Percentiles rank a stretch among this genome's conserved stretches.
Evolutionary conservation across 768 basidiomycete species (phyloP).

Genomic region (Auricularia sp.): DNA sequence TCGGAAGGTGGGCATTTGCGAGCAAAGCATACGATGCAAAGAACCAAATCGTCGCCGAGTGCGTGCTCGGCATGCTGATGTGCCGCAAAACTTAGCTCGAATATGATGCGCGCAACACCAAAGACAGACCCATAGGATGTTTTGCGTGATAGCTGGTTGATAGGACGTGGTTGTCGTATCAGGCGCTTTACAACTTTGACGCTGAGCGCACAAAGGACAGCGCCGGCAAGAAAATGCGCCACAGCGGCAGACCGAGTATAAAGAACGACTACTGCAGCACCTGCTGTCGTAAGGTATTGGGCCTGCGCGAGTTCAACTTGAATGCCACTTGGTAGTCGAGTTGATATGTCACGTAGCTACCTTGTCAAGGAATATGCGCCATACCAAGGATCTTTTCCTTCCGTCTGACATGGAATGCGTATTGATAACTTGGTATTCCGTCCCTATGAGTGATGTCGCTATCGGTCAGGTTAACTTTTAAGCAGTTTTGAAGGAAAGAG

Average conservation of each 20-base stretch:
- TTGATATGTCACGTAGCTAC: not conserved
- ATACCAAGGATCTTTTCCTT: not conserved
- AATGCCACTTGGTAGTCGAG: not conserved
- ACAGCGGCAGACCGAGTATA: slow-evolving; percentile 57
- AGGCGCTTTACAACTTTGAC: slow-evolving; percentile 43
- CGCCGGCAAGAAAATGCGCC: slow-evolving; percentile 49
- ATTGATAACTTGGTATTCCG: too few relatives aligned
- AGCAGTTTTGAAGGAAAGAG: too few relatives aligned
- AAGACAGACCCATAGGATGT: slow-evolving; percentile 55
- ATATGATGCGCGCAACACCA: not conserved
- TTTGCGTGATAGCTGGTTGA: slow-evolving; percentile 30
- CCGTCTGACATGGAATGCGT: too few relatives aligned
- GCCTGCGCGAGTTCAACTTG: not conserved
- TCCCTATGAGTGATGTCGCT: too few relatives aligned
- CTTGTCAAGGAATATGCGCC: not conserved
- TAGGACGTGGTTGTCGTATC: slow-evolving; percentile 58
- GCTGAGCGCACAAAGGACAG: slow-evolving; percentile 42
- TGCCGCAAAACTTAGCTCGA: not conserved
- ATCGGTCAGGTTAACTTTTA: too few relatives aligned
- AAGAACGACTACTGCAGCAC: slow-evolving; percentile 16
- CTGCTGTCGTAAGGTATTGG: not conserved
- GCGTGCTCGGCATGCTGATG: slow-evolving; percentile 74
- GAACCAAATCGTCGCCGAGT: slow-evolving; percentile 60
- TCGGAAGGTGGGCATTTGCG: slow-evolving; percentile 46
- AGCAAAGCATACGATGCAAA: slow-evolving; percentile 52